phyloP scores from a whole-genome alignment of 192 early-diverging fungal species.

The Phlyctochytrium bullatum region DNA sequence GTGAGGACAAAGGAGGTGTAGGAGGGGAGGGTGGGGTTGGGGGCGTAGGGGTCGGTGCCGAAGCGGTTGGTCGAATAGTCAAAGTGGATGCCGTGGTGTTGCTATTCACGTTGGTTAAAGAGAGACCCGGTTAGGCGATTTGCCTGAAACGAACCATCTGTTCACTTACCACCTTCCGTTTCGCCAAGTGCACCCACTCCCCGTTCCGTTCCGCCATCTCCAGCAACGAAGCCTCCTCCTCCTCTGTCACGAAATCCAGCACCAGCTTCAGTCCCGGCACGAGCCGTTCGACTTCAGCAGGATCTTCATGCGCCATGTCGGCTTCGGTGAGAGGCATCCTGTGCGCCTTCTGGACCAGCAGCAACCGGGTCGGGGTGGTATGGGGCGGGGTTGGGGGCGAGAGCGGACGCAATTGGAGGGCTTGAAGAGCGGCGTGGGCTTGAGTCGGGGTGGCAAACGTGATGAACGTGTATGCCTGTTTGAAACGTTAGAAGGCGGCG shows the following conservation, averaged over 20 bases:
- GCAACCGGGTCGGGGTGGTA: background rate
- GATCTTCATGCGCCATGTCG: constrained; percentile 11
- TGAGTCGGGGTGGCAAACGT: constrained; percentile 1
- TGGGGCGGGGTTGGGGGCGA: background rate
- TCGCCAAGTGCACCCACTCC: constrained; percentile 18
- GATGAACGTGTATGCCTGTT: constrained; percentile 12
- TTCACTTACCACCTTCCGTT: constrained; percentile 19
- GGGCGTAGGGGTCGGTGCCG: background rate
- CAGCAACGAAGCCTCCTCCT: constrained; percentile 37
- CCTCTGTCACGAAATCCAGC: constrained; percentile 36
- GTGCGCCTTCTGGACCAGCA: constrained; percentile 8
- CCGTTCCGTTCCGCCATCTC: constrained; percentile 20
- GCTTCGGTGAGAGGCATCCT: constrained; percentile 7
- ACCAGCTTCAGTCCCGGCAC: constrained; percentile 33
- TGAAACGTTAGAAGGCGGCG: background rate
- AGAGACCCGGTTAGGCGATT: too few species aligned
- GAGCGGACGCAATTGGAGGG: background rate
- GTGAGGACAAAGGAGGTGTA: background rate
- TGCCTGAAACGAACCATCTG: too few species aligned
- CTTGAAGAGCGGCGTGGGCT: constrained; percentile 2
- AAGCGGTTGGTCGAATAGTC: constrained; percentile 23
- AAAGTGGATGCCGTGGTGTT: constrained; percentile 27
- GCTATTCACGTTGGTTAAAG: too few species aligned
- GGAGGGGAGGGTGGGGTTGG: background rate
- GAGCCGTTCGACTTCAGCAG: constrained; percentile 8